Percentiles rank a stretch among this genome's conserved stretches.
Conservation (phyloP, 75 land plant species). For the Chamaecyparis obtusa region DNA sequence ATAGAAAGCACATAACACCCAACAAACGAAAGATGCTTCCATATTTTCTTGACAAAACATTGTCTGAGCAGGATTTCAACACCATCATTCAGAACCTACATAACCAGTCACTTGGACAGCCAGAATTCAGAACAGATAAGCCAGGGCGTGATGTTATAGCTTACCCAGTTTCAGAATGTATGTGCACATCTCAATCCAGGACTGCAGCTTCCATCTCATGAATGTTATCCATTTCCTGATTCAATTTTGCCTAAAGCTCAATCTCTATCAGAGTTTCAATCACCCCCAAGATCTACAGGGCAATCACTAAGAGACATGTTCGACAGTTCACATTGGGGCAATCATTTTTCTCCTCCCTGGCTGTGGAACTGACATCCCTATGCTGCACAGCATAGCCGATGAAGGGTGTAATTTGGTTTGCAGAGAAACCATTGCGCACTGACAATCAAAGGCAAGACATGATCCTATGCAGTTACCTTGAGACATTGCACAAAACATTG, state of each 20-base stretch:
- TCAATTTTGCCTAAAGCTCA: background rate
- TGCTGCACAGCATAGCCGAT: background rate
- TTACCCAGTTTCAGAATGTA: constrained; percentile 65
- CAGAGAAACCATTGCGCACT: background rate
- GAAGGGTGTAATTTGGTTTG: background rate
- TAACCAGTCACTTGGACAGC: constrained; percentile 46
- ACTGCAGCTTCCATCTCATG: background rate
- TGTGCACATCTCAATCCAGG: constrained; percentile 36
- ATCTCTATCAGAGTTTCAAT: background rate
- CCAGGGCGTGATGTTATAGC: constrained; percentile 55
- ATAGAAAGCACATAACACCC: constrained; percentile 69
- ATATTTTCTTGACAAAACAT: constrained; percentile 43
- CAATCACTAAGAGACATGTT: background rate
- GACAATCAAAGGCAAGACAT: background rate
- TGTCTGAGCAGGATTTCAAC: constrained; percentile 46
- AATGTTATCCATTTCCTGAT: background rate
- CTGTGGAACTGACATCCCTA: background rate
- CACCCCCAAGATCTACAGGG: background rate
- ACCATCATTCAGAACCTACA: constrained; percentile 57
- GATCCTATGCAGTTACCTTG: background rate
- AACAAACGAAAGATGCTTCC: constrained; percentile 71
- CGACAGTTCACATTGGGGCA: background rate
- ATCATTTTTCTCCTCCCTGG: background rate
- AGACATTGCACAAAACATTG: no score
- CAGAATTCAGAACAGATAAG: constrained; percentile 42